Conservation (phyloP, 805 yeast genomes). For the Cyberlindnera mycetangii region DNA sequence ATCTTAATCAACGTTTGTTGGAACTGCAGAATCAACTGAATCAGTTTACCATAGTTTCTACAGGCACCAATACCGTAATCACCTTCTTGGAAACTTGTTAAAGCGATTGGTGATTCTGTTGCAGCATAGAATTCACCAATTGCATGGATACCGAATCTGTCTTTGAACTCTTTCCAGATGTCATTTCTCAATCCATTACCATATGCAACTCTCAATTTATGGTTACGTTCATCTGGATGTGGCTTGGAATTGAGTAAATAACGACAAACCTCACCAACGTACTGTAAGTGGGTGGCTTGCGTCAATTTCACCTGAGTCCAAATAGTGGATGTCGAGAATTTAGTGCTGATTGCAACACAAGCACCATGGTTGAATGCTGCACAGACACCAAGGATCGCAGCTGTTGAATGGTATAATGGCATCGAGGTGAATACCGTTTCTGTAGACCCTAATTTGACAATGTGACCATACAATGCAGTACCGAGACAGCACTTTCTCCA, state of each 20-base stretch:
- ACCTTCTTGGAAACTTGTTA: conserved; percentile 76
- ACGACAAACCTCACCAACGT: conserved; percentile 94
- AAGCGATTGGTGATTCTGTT: conserved; percentile 88
- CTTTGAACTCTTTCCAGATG: conserved; percentile 80
- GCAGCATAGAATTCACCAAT: conserved; percentile 93
- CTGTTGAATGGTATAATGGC: conserved; percentile 96
- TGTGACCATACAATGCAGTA: conserved; percentile 62
- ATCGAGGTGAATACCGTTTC: conserved; percentile 80
- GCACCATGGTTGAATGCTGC: conserved; percentile 69
- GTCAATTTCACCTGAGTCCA: conserved; percentile 84
- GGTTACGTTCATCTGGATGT: conserved; percentile 63
- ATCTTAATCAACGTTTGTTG: conserved; percentile 65
- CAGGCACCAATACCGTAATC: conserved; percentile 86
- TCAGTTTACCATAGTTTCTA: conserved; percentile 67
- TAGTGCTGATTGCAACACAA: conserved; percentile 71
- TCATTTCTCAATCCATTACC: conserved; percentile 92
- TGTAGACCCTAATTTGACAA: conserved; percentile 52
- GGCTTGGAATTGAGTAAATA: conserved; percentile 66
- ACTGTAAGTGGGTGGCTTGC: conserved; percentile 79
- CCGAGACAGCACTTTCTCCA: conserved; percentile 86
- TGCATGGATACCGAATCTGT: conserved; percentile 67
- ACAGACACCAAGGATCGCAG: conserved; percentile 79
- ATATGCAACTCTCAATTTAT: conserved; percentile 64
- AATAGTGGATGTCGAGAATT: conserved; percentile 78
- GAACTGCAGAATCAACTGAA: conserved; percentile 47